Percentiles rank a stretch among this genome's conserved stretches.
phyloP scores from a whole-genome alignment of 331 rosid species.

The Malus hybrid region DNA sequence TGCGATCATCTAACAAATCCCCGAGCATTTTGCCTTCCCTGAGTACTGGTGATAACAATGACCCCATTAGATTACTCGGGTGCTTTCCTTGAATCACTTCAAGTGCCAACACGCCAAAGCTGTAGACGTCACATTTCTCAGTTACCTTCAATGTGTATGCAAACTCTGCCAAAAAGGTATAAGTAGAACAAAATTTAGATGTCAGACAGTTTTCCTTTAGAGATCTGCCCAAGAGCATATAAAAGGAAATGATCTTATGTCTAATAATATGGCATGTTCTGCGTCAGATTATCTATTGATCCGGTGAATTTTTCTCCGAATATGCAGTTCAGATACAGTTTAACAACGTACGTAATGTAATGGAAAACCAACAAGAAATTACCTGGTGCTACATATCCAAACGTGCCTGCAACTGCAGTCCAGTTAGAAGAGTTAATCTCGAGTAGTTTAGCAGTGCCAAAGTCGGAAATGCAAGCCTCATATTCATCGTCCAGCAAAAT shows the following conservation, averaged over 20 bases:
- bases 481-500: conserved; percentile 25
- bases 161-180: conserved; percentile 6
- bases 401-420: conserved; percentile 40
- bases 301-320: neutral
- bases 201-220: neutral
- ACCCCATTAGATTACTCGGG: conserved; percentile 14
- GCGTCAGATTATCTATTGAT: neutral
- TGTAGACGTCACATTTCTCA: conserved; percentile 26
- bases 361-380: neutral
- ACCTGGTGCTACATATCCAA: conserved; percentile 33
- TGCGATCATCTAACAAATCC: conserved; percentile 24
- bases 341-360: neutral
- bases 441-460: conserved; percentile 32
- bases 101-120: conserved; percentile 26
- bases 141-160: conserved; percentile 28
- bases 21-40: neutral
- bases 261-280: neutral
- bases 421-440: conserved; percentile 22
- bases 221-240: too few relatives aligned
- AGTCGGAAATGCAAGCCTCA: conserved; percentile 39
- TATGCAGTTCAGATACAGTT: neutral
- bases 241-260: neutral
- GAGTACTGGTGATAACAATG: neutral
- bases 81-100: conserved; percentile 19
- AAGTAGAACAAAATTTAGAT: neutral